Evolutionary conservation across 139 green algal genomes (phyloP).

Genomic region (Diplosphaera chodatii): DNA sequence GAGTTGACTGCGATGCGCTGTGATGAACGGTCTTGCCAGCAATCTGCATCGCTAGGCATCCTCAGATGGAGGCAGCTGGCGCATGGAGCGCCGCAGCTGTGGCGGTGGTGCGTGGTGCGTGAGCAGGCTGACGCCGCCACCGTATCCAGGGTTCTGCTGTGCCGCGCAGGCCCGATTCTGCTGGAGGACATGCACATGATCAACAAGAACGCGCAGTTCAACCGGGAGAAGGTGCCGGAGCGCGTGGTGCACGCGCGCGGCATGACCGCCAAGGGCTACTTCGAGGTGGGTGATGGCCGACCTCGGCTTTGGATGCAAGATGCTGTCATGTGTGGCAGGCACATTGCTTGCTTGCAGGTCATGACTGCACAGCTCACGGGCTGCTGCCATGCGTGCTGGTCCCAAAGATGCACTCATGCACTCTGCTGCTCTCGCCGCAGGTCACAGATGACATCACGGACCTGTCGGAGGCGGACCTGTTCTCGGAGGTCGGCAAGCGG

Average conservation of each 20-base stretch:
- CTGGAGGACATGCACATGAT: slow-evolving; percentile 41
- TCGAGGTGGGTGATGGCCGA: slow-evolving; percentile 32
- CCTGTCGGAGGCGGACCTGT: slow-evolving; percentile 47
- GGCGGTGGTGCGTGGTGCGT: neutral
- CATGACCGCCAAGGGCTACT: slow-evolving; percentile 22
- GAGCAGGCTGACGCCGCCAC: too few species aligned
- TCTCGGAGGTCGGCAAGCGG: slow-evolving; percentile 38
- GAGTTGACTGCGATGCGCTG: too few species aligned
- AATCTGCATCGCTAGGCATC: too few species aligned
- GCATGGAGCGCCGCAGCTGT: too few species aligned
- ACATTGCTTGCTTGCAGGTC: too few species aligned
- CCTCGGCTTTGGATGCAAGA: neutral
- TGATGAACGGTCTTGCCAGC: neutral
- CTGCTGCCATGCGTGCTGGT: neutral
- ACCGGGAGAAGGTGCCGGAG: slow-evolving; percentile 38
- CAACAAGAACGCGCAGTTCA: slow-evolving; percentile 44
- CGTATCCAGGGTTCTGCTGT: too few species aligned
- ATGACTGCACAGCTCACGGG: neutral
- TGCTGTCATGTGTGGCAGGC: too few species aligned
- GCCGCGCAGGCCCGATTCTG: slow-evolving; percentile 17
- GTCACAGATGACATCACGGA: slow-evolving; percentile 52
- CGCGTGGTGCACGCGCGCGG: slow-evolving; percentile 27
- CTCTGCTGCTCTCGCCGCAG: neutral
- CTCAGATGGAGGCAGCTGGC: too few species aligned
- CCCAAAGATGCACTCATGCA: too few species aligned